A percentile compares a stretch with the other conserved stretches of the same genome.
These are phyloP conservation scores for Madurella mycetomatis DNA, from an alignment of 2,329 filamentous ascomycete genomes.

Conservation along the genomic window DNA sequence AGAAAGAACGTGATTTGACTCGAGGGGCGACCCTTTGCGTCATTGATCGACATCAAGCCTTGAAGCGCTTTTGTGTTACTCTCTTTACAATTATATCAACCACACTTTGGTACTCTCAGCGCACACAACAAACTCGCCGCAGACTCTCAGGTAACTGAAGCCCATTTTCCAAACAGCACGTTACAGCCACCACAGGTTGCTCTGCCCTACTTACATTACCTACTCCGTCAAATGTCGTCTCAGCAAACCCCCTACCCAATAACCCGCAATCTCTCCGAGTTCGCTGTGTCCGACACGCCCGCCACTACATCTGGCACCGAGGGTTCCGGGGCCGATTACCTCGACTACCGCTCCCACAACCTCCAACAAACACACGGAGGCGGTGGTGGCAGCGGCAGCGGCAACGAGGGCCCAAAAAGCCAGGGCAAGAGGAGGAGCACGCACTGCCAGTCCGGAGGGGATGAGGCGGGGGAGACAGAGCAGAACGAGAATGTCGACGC, in stretches of 20 bases:
- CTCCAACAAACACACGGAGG: neutral
- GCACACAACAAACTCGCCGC: neutral
- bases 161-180: too few relatives aligned
- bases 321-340: slow-evolving; percentile 5
- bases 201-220: too few relatives aligned
- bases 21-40: slow-evolving; percentile 5
- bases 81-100: too few relatives aligned
- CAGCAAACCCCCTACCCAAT: slow-evolving; percentile 13
- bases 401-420: neutral
- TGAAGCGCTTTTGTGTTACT: too few relatives aligned
- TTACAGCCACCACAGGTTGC: too few relatives aligned
- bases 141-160: too few relatives aligned
- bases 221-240: neutral
- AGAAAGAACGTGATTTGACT: neutral
- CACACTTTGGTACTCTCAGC: too few relatives aligned
- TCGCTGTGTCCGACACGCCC: slow-evolving; percentile 24
- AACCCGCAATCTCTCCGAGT: slow-evolving; percentile 19
- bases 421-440: slow-evolving; percentile 6
- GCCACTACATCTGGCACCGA: neutral
- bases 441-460: neutral
- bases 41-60: slow-evolving; percentile 11
- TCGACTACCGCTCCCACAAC: slow-evolving; percentile 7
- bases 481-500: slow-evolving; percentile 18
- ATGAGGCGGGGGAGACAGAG: neutral
- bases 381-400: slow-evolving; percentile 1